Base-by-base conservation (phyloP, 148 eudicot species). In the Selenicereus undatus region DNA sequence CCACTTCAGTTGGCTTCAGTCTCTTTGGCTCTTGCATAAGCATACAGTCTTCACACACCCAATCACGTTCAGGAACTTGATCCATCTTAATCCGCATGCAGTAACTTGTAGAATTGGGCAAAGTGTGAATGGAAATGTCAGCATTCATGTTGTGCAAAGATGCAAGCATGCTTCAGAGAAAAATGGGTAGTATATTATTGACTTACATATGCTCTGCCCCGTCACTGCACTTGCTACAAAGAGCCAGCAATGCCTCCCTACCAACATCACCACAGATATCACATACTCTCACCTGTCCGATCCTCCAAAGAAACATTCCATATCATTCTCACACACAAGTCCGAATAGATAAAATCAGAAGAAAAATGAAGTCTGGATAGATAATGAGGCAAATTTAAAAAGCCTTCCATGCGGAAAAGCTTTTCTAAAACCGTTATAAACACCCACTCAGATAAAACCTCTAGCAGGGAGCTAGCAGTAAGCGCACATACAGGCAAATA, bases 171-270 rank as follows among this genome's bases (percentile, higher is more conserved):
- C 60, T 36, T 24, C 26, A 27, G 27, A 27, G 51, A n/a, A 1
- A 79, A 75, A 70, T 75, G n/a, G 10, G 24, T 18, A 20, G 21
- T 8, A 64, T 24, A 72, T 16, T 65, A 18, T 81, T 9, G 56
- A 73, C 88, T 81, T 83, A 88, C 90, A 80, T 88, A 77, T 88
- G 90, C 83, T 88, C 90, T 26, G 90, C 88, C 20, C 90, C 90
- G 74, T 88, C 90, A 79, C 60, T 77, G 82, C 90, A 88, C 82
- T 30, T 81, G 83, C 86, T 85, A 84, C 90, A 88, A 80, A 85
- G 78, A 72, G 85, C 90, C 69, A 88, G 88, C 78, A 83, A 82
- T 48, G 81, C 86, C 70, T 85, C 90, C 66, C 90, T 82, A 68
- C 90, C 90, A 76, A 79, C 83, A 75, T 88, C 90, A 74, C 90